Base-by-base conservation (phyloP, 345 rosid genomes). In the Lepidium sativum region DNA sequence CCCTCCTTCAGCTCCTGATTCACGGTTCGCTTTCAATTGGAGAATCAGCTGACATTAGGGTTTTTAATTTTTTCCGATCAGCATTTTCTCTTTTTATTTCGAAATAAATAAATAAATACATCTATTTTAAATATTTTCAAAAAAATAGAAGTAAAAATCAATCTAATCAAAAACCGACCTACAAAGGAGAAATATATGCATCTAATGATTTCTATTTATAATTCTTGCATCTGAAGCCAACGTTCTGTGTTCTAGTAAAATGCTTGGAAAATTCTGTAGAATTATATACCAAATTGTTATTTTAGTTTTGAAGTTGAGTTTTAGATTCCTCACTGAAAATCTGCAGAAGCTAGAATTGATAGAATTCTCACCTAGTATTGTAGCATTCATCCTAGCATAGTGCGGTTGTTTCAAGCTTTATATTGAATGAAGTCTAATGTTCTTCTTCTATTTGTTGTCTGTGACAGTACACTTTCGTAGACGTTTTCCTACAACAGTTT, bases 191-290 rank as follows among this genome's bases (percentile, higher is more conserved):
- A 39, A 6, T 27, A 13, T 47, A 34, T 12, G 17, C 13, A 6
- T 17, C 14, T 47, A 11, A 3, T 15, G 2, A 4, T 44, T 21
- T 4, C 14, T 27, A 29, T 58, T 48, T 60, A 53, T 17, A 35
- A 60, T 33, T 70, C 75, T 63, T 71, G 75, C 65, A 33, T 3
- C 8, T 54, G 69, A 71, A 16, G 75, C 52, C 59, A 57, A 65
- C 60, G 31, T 6, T 49, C n/a, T n/a, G n/a, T n/a, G 8, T n/a
- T n/a, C 21, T 13, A 18, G 54, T 8, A 61, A 16, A 8, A 18
- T 52, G 29, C 45, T 63, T 63, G 21, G 37, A 9, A 39, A 64
- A 3, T 16, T 11, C 12, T 45, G 40, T 33, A 12, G 21, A 52
- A 4, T 38, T 39, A 5, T 23, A n/a, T 25, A 25, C 6, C 4